Conservation (phyloP, 139 green algal species). For the Monoraphidium neglectum region DNA sequence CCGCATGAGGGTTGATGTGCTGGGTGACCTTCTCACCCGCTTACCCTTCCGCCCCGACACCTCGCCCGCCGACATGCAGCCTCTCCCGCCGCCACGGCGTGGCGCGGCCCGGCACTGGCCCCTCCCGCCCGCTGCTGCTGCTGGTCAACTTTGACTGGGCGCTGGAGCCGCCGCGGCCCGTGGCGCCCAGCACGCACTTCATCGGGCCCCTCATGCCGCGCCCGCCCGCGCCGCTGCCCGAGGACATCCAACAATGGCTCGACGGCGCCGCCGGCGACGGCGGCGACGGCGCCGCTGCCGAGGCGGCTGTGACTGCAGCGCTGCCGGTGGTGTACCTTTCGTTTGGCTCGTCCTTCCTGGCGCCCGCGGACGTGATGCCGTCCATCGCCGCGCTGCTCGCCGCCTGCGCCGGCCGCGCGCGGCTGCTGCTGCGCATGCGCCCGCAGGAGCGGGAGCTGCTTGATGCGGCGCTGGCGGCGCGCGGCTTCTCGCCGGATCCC, state of each 20-base stretch:
- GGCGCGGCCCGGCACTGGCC: not conserved
- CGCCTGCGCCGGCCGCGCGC: not conserved
- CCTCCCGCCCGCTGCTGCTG: conserved; percentile 18
- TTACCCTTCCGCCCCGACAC: no score
- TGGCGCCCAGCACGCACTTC: conserved; percentile 22
- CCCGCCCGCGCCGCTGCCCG: conserved; percentile 4
- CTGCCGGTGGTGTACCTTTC: conserved; percentile 18
- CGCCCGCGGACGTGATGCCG: not conserved
- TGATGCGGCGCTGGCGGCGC: not conserved
- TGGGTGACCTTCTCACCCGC: no score
- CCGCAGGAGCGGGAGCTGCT: not conserved
- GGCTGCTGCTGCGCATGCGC: conserved; percentile 12
- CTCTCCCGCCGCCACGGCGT: no score
- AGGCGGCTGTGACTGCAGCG: not conserved
- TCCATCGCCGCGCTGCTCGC: not conserved
- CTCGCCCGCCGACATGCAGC: no score
- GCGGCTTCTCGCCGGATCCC: not conserved
- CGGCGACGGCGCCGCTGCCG: not conserved
- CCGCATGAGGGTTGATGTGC: no score
- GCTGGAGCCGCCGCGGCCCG: conserved; percentile 6
- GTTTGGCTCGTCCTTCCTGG: conserved; percentile 19
- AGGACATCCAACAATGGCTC: conserved; percentile 4
- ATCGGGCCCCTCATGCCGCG: conserved; percentile 20
- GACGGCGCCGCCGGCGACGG: not conserved
- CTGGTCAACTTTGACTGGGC: conserved; percentile 35